phyloP scores from a whole-genome alignment of 306 rosid species.

The Cicer bijugum region DNA sequence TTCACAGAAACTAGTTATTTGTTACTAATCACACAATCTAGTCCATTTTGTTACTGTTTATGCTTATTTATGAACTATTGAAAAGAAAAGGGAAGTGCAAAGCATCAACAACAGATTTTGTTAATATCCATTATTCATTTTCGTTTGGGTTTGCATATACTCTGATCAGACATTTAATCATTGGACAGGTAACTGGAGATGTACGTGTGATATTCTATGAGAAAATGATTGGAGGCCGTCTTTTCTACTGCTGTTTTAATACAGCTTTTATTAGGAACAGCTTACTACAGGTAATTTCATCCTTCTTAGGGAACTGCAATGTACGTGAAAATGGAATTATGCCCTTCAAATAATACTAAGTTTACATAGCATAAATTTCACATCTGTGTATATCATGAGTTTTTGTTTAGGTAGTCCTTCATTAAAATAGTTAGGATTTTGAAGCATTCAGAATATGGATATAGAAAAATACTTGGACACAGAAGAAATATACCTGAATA shows the following conservation, averaged over 20 bases:
- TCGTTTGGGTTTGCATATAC: conserved; percentile 26
- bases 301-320: conserved; percentile 18
- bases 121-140: background rate
- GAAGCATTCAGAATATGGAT: too few species aligned
- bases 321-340: conserved; percentile 27
- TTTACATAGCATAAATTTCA: conserved; percentile 21
- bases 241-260: conserved; percentile 92
- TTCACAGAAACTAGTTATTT: too few species aligned
- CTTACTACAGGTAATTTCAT: conserved; percentile 71
- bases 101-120: too few species aligned
- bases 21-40: too few species aligned
- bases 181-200: conserved; percentile 80
- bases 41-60: too few species aligned
- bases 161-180: conserved; percentile 27
- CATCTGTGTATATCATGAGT: background rate
- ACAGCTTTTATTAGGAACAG: conserved; percentile 85
- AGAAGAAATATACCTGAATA: too few species aligned
- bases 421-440: too few species aligned
- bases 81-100: too few species aligned
- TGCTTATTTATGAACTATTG: background rate
- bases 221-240: conserved; percentile 92
- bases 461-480: too few species aligned
- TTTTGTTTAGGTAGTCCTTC: too few species aligned
- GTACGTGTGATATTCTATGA: conserved; percentile 84
- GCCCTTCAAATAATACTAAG: background rate